Conservation (phyloP, 2,329 filamentous ascomycete genomes). For the Teratosphaeriaceae sp. region DNA sequence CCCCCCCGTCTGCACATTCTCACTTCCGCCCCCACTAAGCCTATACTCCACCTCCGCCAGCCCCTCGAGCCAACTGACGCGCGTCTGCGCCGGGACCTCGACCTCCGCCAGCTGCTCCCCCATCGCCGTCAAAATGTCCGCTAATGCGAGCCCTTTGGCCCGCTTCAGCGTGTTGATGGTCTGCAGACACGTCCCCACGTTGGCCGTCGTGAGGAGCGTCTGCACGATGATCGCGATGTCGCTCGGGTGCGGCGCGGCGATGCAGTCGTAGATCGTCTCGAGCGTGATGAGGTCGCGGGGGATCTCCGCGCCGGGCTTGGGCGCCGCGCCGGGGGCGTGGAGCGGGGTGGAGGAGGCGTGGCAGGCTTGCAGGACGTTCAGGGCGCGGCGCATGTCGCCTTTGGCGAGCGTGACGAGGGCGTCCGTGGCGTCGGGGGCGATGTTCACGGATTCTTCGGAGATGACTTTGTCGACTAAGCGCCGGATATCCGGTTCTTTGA, state of each 20-base stretch:
- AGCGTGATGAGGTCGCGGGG: constrained; percentile 82
- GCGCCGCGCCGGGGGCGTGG: constrained; percentile 41
- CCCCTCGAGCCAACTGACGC: constrained; percentile 86
- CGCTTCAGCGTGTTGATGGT: constrained; percentile 86
- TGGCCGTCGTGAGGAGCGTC: constrained; percentile 74
- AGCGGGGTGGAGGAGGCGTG: constrained; percentile 76
- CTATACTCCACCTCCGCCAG: constrained; percentile 90
- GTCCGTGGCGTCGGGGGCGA: constrained; percentile 71
- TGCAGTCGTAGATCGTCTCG: constrained; percentile 91
- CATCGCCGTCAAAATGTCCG: constrained; percentile 84
- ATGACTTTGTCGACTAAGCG: constrained; percentile 84
- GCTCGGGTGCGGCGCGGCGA: constrained; percentile 85
- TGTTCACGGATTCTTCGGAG: constrained; percentile 76
- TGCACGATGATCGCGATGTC: constrained; percentile 80
- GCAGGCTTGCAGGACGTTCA: constrained; percentile 95
- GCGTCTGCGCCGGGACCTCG: constrained; percentile 78
- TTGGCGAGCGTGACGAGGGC: constrained; percentile 82
- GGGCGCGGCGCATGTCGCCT: constrained; percentile 88
- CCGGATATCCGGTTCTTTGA: constrained; percentile 83
- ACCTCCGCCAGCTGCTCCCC: constrained; percentile 75
- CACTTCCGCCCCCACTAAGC: constrained; percentile 78
- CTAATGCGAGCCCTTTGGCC: constrained; percentile 77
- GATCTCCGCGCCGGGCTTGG: constrained; percentile 50
- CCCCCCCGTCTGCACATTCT: constrained; percentile 85
- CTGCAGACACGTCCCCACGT: constrained; percentile 81